phyloP scores from a whole-genome alignment of 2,329 filamentous ascomycete species.

The Neobulgaria alba region DNA sequence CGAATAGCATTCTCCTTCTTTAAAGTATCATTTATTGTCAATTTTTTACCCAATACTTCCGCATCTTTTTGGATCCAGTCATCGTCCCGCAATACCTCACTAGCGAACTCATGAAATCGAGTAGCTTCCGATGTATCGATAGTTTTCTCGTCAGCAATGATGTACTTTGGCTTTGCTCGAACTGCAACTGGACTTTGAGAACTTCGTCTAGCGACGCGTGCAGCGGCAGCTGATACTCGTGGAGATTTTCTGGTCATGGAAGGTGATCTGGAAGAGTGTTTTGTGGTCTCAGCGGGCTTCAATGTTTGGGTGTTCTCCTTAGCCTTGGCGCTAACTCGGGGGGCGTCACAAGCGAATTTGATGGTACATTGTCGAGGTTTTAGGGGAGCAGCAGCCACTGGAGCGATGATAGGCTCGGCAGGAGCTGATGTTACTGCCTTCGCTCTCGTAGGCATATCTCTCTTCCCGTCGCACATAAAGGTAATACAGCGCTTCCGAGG shows the following conservation, averaged over 20 bases:
- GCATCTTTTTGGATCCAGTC: conserved; percentile 75
- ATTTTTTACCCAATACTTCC: conserved; percentile 48
- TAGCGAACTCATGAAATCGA: conserved; percentile 87
- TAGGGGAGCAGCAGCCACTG: conserved; percentile 12
- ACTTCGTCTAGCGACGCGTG: conserved; percentile 27
- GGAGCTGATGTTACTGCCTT: conserved; percentile 28
- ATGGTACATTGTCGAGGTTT: conserved; percentile 52
- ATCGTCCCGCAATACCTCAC: conserved; percentile 70
- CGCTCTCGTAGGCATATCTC: conserved; percentile 32
- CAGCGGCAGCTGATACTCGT: conserved; percentile 5
- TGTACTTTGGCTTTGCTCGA: conserved; percentile 29
- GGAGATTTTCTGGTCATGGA: conserved; percentile 23
- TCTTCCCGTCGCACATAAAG: conserved; percentile 69
- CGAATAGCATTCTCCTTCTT: conserved; percentile 85
- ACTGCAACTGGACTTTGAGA: conserved; percentile 33
- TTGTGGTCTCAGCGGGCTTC: conserved; percentile 14
- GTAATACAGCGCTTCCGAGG: conserved; percentile 84
- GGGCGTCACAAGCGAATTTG: conserved; percentile 66
- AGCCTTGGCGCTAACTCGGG: conserved; percentile 31
- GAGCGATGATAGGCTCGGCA: conserved; percentile 23
- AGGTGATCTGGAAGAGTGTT: conserved; percentile 21
- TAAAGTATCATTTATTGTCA: conserved; percentile 86
- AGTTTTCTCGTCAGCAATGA: conserved; percentile 24
- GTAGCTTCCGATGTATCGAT: conserved; percentile 38
- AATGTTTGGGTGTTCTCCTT: conserved; percentile 1